Evolutionary conservation across 1,284 basidiomycete genomes (phyloP), one percentile per base, ranked within the genome.

Genomic region (Thelephora terrestris): DNA sequence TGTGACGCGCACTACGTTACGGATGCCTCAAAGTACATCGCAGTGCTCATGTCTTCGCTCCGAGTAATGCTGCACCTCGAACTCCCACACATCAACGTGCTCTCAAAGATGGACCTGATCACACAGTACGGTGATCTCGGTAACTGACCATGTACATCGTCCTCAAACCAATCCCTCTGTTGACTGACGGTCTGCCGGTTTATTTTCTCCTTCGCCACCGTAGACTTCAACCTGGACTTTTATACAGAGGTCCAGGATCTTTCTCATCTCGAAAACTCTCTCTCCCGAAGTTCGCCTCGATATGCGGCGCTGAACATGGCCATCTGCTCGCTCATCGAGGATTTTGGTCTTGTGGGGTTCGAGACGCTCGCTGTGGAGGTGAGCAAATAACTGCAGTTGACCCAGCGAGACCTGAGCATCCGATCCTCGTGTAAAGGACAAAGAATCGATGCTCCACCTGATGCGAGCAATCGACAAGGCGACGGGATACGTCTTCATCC

Each of bases 191-290:
- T 2, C 43, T 4, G 14, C 36, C 45, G 29, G 43, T 9, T 20
- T 45, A 12, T 9, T 35, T 34, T 49, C 23, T 39, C n/a, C 37
- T 35, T 48, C 45, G 46, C 39, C 45, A 18, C 50, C 44, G 20
- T 57, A 95, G 93, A 93, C 35, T 98, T 99, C 73, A 96, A 95
- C 60, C 81, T 99, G 38, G 91, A 95, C 56, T 99, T 91, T 64
- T 99, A 99, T 64, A 98, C 96, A 37, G 91, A 99, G 65, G 95
- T 96, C 0, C 93, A 97, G 66, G 94, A 99, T 63, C 73, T 99
- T 0, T 85, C 85, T 0, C 88, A 98, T 64, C 78, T 99, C 5
- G 78, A 90, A 55, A 86, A 84, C 50, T 71, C 80, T 1, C 78
- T 97, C 17, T 79, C 80, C 7, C 68, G 76, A 0, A 69, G 82